phyloP scores from a whole-genome alignment of 768 basidiomycete species.

The Lentinus tigrinus region DNA sequence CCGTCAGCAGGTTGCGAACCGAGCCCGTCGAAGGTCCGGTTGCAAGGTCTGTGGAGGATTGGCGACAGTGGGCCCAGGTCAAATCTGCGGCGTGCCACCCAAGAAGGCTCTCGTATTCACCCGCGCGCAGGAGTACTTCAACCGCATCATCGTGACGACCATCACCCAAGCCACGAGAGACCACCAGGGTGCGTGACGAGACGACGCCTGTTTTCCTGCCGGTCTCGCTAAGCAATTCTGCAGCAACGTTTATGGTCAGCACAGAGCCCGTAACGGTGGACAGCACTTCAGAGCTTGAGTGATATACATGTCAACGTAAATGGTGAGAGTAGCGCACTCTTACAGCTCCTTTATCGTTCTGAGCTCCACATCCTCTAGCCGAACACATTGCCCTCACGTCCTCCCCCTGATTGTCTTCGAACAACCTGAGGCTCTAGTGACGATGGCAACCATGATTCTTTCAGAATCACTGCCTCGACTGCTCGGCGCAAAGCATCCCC shows the following conservation, averaged over 20 bases:
- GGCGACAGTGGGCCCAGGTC: slow-evolving; percentile 59
- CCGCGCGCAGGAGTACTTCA: slow-evolving; percentile 72
- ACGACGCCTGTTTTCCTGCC: slow-evolving; percentile 2
- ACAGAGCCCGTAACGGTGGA: slow-evolving; percentile 94
- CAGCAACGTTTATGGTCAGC: slow-evolving; percentile 99
- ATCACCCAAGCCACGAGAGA: slow-evolving; percentile 80
- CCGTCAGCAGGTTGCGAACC: too few relatives aligned
- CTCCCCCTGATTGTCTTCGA: slow-evolving; percentile 59
- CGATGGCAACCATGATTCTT: slow-evolving; percentile 64
- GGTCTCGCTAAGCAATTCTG: background rate
- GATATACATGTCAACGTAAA: slow-evolving; percentile 70
- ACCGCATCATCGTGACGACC: slow-evolving; percentile 74
- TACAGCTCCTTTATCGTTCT: background rate
- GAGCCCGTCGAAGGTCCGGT: too few relatives aligned
- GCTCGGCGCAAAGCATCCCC: slow-evolving; percentile 40
- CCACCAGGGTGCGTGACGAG: slow-evolving; percentile 67
- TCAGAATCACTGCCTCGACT: slow-evolving; percentile 76
- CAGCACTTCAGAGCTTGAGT: slow-evolving; percentile 96
- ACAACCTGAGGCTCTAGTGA: slow-evolving; percentile 58
- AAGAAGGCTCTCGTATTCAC: slow-evolving; percentile 82
- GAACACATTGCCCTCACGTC: slow-evolving; percentile 51
- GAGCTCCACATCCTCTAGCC: slow-evolving; percentile 31
- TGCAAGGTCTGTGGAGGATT: slow-evolving; percentile 48
- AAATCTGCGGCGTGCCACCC: slow-evolving; percentile 80
- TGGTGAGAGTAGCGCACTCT: slow-evolving; percentile 41